phyloP scores from a whole-genome alignment of 257 asterid species.

The Echites panduratus region DNA sequence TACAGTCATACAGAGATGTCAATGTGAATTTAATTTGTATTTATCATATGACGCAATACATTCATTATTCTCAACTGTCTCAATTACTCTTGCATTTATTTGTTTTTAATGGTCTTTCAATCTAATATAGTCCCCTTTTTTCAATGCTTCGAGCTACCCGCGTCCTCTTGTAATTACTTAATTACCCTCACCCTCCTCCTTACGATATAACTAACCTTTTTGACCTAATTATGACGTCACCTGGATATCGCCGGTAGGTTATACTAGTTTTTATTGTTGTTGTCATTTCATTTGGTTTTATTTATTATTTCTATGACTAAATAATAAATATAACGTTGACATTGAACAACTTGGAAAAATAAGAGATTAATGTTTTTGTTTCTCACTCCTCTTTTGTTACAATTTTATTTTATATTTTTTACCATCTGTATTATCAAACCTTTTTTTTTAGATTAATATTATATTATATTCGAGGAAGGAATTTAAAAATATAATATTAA shows the following conservation, averaged over 20 bases:
- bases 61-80: constrained; percentile 82
- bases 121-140: constrained; percentile 31
- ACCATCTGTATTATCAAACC: not conserved
- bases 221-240: constrained; percentile 40
- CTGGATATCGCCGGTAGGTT: no score
- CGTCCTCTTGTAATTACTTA: constrained; percentile 24
- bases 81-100: constrained; percentile 86
- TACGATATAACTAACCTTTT: constrained; percentile 21
- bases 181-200: constrained; percentile 19
- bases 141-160: constrained; percentile 17
- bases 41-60: constrained; percentile 68
- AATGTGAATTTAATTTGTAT: constrained; percentile 55
- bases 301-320: constrained; percentile 20
- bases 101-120: constrained; percentile 69
- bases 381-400: not conserved
- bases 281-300: constrained; percentile 14
- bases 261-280: constrained; percentile 23
- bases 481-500: no score
- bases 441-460: not conserved
- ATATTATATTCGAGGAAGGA: no score
- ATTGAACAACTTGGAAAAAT: constrained; percentile 20
- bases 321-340: constrained; percentile 23
- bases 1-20: not conserved
- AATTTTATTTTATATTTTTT: not conserved
- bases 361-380: constrained; percentile 12